phyloP scores from a whole-genome alignment of 2,329 filamentous ascomycete species.

The Nemania serpens region DNA sequence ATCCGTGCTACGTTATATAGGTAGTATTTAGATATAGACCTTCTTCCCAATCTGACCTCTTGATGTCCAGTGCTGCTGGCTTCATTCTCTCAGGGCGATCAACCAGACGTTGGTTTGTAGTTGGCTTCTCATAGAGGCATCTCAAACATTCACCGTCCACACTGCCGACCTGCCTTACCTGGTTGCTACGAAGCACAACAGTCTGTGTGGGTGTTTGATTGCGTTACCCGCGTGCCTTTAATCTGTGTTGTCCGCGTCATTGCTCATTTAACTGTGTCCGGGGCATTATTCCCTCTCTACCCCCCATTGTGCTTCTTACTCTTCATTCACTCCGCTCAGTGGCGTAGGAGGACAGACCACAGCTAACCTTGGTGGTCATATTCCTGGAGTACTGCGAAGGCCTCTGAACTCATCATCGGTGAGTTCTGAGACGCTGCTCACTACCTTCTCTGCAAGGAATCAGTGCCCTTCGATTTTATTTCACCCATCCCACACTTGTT shows the following conservation, averaged over 20 bases:
- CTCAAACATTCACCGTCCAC: no score
- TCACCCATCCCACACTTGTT: no score
- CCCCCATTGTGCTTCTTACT: not conserved
- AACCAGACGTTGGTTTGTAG: not conserved
- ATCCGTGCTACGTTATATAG: not conserved
- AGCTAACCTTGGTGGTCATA: no score
- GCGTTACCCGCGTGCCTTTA: not conserved
- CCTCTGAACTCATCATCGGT: no score
- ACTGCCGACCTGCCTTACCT: no score
- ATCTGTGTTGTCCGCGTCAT: not conserved
- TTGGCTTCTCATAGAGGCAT: not conserved
- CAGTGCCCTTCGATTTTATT: no score
- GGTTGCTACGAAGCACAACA: not conserved
- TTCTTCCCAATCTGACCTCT: not conserved
- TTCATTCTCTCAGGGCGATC: not conserved
- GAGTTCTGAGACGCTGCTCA: no score
- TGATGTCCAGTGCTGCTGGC: not conserved
- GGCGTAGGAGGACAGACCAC: not conserved
- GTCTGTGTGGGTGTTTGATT: not conserved
- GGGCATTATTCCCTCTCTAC: not conserved
- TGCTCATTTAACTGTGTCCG: not conserved
- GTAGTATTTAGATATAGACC: not conserved
- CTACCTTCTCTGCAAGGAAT: no score
- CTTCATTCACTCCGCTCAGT: not conserved
- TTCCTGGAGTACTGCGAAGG: no score